phyloP scores from a whole-genome alignment of 176 grass and related monocot species.

The Bonia amplexicaulis region DNA sequence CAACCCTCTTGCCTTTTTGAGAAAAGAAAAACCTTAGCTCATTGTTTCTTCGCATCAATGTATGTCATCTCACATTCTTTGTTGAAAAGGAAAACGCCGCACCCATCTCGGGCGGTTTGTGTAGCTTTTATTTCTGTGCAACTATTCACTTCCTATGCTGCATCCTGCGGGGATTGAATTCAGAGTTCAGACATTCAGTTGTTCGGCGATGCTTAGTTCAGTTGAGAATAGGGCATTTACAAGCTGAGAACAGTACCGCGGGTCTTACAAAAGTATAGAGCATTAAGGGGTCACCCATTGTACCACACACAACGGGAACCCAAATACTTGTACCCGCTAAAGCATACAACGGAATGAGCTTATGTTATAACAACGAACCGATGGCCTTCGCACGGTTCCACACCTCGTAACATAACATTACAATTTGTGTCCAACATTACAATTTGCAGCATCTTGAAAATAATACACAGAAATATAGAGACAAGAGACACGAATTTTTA shows the following conservation, averaged over 20 bases:
- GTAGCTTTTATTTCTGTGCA: slow-evolving; percentile 1
- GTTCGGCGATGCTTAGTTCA: not conserved
- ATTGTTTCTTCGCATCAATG: slow-evolving; percentile 52
- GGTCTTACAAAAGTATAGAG: not conserved
- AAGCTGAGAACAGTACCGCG: not conserved
- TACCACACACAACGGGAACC: not conserved
- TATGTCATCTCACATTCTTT: slow-evolving; percentile 44
- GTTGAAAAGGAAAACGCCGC: slow-evolving; percentile 40
- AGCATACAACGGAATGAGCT: not conserved
- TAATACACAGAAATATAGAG: too few relatives aligned
- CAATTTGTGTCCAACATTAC: not conserved
- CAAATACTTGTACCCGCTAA: not conserved
- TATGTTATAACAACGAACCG: not conserved
- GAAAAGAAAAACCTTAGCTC: not conserved
- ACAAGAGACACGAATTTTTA: too few relatives aligned
- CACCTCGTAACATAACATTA: slow-evolving; percentile 9
- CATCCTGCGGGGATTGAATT: not conserved
- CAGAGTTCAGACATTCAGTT: not conserved
- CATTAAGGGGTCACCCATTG: not conserved
- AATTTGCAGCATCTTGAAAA: too few relatives aligned
- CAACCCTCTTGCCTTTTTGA: too few relatives aligned
- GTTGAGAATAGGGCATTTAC: not conserved
- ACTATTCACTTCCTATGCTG: not conserved
- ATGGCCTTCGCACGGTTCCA: not conserved
- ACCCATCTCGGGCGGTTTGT: slow-evolving; percentile 32